A percentile compares a stretch with the other conserved stretches of the same genome.
Evolutionary conservation across 1,139 yeast species (phyloP).

Genomic region (Arxiozyma heterogenica): DNA sequence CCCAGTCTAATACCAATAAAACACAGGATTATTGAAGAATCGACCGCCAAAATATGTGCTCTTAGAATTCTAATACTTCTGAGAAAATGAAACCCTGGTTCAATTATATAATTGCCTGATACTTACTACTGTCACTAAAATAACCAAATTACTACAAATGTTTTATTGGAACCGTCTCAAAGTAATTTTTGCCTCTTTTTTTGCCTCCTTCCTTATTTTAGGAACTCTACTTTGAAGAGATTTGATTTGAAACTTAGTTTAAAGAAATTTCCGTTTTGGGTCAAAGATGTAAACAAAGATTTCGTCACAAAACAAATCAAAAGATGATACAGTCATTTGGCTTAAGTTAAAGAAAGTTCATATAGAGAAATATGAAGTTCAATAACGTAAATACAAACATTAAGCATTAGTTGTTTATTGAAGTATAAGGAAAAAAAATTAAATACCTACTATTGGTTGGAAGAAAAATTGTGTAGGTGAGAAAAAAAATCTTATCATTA

Average conservation of each 20-base stretch:
- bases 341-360: not conserved
- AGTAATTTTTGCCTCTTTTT: no score
- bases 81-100: not conserved
- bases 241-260: not conserved
- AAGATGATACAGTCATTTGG: no score
- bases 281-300: not conserved
- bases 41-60: not conserved
- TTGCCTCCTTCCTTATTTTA: not conserved
- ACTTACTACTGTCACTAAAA: no score
- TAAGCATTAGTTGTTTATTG: not conserved
- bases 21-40: not conserved
- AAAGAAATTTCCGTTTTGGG: not conserved
- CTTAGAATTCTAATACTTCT: not conserved
- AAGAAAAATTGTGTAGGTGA: not conserved
- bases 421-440: no score
- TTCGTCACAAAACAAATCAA: not conserved
- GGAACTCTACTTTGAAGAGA: not conserved
- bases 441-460: not conserved
- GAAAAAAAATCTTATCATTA: not conserved
- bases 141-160: no score
- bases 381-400: not conserved
- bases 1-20: no score
- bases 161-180: no score
- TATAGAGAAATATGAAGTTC: no score
- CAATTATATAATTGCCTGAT: no score